phyloP scores from a whole-genome alignment of 192 early-diverging fungal species.

The Gryganskiella cystojenkinii region DNA sequence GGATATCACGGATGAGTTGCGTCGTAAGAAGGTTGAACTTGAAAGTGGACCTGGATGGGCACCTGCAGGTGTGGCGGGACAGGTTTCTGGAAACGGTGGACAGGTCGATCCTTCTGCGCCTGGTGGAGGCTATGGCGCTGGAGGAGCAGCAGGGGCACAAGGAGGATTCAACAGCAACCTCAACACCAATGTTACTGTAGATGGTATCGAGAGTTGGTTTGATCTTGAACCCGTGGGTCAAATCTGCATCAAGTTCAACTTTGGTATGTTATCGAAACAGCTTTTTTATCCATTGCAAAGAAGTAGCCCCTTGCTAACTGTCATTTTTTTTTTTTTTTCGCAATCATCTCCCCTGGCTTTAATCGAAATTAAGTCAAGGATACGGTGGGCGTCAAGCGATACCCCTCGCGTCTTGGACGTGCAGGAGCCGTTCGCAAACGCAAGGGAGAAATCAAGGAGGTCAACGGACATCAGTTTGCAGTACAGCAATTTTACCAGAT shows the following conservation, averaged over 20 bases:
- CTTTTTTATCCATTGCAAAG: no score
- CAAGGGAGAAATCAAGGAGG: constrained; percentile 85
- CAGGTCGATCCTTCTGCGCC: constrained; percentile 10
- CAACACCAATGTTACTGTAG: constrained; percentile 29
- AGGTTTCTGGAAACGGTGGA: constrained; percentile 27
- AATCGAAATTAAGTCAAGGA: constrained; percentile 58
- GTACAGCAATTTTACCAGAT: constrained; percentile 93
- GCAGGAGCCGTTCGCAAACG: constrained; percentile 80
- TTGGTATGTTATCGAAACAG: constrained; percentile 74
- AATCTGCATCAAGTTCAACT: constrained; percentile 86
- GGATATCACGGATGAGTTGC: constrained; percentile 90
- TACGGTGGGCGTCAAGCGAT: constrained; percentile 59
- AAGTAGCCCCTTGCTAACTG: neutral
- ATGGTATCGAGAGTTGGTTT: constrained; percentile 84
- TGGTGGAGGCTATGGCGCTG: neutral
- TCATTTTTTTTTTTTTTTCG: constrained; percentile 4
- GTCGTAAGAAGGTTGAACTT: constrained; percentile 75
- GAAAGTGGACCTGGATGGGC: constrained; percentile 69
- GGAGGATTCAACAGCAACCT: constrained; percentile 24
- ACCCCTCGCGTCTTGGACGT: constrained; percentile 75
- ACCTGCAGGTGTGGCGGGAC: constrained; percentile 53
- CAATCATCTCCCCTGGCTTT: neutral
- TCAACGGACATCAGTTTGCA: constrained; percentile 96
- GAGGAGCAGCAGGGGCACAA: no score
- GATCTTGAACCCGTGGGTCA: constrained; percentile 96